A percentile compares a stretch with the other conserved stretches of the same genome.
These are phyloP conservation scores for Emydomyces testavorans DNA, from an alignment of 2,329 filamentous ascomycete species.

Conservation along the genomic window DNA sequence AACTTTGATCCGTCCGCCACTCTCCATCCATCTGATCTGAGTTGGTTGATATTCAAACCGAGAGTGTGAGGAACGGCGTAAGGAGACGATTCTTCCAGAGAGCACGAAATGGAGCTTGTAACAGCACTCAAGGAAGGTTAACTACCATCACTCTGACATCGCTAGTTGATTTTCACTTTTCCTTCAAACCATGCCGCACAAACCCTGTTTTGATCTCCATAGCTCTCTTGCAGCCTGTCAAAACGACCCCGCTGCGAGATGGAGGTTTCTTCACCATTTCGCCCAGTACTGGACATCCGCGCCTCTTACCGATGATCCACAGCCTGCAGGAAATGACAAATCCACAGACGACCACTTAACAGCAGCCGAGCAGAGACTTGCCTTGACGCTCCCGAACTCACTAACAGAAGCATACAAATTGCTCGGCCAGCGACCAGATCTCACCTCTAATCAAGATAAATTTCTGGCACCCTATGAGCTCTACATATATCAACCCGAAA, in stretches of 20 bases:
- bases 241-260: neutral
- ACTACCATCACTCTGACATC: too few species aligned
- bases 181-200: too few species aligned
- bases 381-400: neutral
- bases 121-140: too few species aligned
- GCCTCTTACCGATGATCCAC: neutral
- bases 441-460: conserved; percentile 3
- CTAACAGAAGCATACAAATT: conserved; percentile 1
- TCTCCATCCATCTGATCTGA: too few species aligned
- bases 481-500: neutral
- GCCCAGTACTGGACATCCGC: neutral
- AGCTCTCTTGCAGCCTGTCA: neutral
- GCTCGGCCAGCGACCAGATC: neutral
- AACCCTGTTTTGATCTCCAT: conserved; percentile 2
- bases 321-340: neutral
- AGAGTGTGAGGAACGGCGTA: too few species aligned
- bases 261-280: conserved; percentile 1
- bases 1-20: too few species aligned
- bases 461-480: neutral
- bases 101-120: too few species aligned
- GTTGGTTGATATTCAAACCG: too few species aligned
- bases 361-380: neutral
- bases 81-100: too few species aligned
- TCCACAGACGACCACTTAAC: neutral
- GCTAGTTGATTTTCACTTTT: too few species aligned